Percentiles rank a stretch among this genome's conserved stretches.
These are phyloP conservation scores for Elaeis oleifera DNA, from an alignment of 202 grass and related monocot genomes.

Conservation along the genomic window DNA sequence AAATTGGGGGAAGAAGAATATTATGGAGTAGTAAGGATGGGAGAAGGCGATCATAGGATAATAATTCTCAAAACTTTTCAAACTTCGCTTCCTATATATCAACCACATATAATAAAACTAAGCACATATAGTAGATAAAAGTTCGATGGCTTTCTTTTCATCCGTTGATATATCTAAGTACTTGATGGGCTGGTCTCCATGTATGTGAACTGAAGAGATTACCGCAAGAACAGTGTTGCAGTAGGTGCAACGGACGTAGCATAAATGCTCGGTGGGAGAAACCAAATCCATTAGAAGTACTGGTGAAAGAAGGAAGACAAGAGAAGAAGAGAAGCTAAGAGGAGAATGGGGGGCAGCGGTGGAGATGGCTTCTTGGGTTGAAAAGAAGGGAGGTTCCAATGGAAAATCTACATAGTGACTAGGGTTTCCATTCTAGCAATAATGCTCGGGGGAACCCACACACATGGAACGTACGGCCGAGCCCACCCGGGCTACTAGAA, in stretches of 20 bases:
- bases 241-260: conserved; percentile 92
- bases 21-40: too few species aligned
- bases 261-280: conserved; percentile 65
- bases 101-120: too few species aligned
- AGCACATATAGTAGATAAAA: too few species aligned
- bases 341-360: conserved; percentile 17
- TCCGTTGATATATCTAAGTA: too few species aligned
- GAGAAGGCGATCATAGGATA: too few species aligned
- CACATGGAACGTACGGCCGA: conserved; percentile 50
- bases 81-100: too few species aligned
- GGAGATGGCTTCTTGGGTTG: background rate
- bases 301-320: conserved; percentile 11
- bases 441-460: conserved; percentile 56
- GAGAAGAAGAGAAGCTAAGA: conserved; percentile 5
- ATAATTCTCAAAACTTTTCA: too few species aligned
- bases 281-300: conserved; percentile 56
- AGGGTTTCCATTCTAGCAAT: conserved; percentile 91
- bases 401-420: conserved; percentile 33
- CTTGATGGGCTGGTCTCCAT: too few species aligned
- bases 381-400: conserved; percentile 1
- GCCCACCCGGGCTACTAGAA: conserved; percentile 37
- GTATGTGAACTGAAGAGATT: conserved; percentile 39
- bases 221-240: conserved; percentile 91
- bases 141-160: too few species aligned
- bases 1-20: too few species aligned